A percentile compares a stretch with the other conserved stretches of the same genome.
These are phyloP conservation scores for Populus pruinosa DNA, from an alignment of 345 rosid genomes.

Conservation along the genomic window DNA sequence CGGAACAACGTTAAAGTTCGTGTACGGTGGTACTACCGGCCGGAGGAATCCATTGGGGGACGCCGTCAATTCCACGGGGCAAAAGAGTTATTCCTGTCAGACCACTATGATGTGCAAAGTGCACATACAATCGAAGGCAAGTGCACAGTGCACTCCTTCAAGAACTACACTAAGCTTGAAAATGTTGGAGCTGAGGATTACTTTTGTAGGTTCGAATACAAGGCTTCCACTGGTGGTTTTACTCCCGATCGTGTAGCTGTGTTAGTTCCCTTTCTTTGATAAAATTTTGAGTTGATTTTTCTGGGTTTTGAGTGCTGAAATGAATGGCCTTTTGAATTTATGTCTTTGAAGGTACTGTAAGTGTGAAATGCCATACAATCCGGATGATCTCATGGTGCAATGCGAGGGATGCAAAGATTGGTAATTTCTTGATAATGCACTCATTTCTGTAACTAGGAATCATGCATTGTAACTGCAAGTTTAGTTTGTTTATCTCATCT, in stretches of 20 bases:
- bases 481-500: conserved; percentile 2
- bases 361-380: conserved; percentile 89
- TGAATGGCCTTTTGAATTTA: not conserved
- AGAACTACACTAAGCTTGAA: conserved; percentile 77
- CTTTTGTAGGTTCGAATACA: conserved; percentile 75
- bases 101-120: conserved; percentile 71
- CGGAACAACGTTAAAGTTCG: conserved; percentile 73
- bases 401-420: conserved; percentile 90
- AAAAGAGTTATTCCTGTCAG: conserved; percentile 74
- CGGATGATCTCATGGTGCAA: conserved; percentile 85
- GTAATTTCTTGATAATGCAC: conserved; percentile 30
- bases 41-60: conserved; percentile 87
- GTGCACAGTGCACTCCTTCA: conserved; percentile 76
- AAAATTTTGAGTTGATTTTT: not conserved
- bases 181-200: conserved; percentile 84
- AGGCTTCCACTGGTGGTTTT: conserved; percentile 77
- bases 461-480: not conserved
- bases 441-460: not conserved
- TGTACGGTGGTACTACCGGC: conserved; percentile 79
- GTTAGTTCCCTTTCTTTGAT: conserved; percentile 40
- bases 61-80: conserved; percentile 86
- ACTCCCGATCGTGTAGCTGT: conserved; percentile 86
- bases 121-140: conserved; percentile 84
- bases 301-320: not conserved
- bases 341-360: conserved; percentile 66